phyloP scores from a whole-genome alignment of 129 eudicot species.

The Tanacetum coccineum region DNA sequence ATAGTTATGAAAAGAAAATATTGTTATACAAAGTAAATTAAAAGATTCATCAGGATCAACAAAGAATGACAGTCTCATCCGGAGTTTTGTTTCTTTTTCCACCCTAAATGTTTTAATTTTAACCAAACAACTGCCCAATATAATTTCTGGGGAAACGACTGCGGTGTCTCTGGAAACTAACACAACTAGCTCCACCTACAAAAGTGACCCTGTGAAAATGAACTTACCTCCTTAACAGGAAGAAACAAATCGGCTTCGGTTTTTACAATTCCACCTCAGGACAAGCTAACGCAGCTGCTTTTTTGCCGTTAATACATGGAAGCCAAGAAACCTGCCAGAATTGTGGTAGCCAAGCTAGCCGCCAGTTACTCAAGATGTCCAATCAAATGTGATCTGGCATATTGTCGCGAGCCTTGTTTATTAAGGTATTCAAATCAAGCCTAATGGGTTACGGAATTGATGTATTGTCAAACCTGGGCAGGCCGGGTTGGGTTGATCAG shows the following conservation, averaged over 20 bases:
- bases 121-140: not conserved
- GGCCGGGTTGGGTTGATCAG: too few species aligned
- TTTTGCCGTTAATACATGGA: conserved; percentile 40
- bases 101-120: not conserved
- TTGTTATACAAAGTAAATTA: too few species aligned
- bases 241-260: conserved; percentile 14
- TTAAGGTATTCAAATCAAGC: too few species aligned
- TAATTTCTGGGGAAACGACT: not conserved
- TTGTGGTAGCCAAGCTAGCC: conserved; percentile 30
- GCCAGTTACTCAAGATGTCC: not conserved
- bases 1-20: too few species aligned
- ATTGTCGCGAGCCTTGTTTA: too few species aligned
- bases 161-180: conserved; percentile 6
- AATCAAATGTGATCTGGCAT: too few species aligned
- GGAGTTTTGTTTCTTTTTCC: not conserved
- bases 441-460: too few species aligned
- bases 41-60: not conserved
- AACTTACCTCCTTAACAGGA: conserved; percentile 9
- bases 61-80: conserved; percentile 7
- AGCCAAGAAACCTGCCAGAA: conserved; percentile 20
- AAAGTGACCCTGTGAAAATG: conserved; percentile 18
- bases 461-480: too few species aligned
- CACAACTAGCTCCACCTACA: conserved; percentile 16
- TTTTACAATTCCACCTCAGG: conserved; percentile 30
- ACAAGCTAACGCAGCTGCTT: conserved; percentile 22